These are phyloP conservation scores for Coniochaeta sp. DNA, from an alignment of 2,329 filamentous ascomycete species.

Conservation along the genomic window DNA sequence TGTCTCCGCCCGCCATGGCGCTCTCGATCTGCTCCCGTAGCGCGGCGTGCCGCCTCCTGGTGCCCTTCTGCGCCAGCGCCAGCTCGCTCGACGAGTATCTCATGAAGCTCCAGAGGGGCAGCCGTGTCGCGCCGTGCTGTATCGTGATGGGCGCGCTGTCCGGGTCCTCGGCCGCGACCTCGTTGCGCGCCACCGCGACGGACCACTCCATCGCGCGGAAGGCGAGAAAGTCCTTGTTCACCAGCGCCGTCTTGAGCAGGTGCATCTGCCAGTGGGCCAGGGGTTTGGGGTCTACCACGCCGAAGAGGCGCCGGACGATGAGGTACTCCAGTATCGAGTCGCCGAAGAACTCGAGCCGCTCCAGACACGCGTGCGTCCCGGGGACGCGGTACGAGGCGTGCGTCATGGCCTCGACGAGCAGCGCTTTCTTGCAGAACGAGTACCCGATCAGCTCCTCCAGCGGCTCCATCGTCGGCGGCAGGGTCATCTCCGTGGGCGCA, in stretches of 20 bases:
- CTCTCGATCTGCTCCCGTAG: constrained; percentile 41
- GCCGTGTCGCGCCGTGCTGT: neutral
- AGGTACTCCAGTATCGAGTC: constrained; percentile 79
- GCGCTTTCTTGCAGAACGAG: constrained; percentile 56
- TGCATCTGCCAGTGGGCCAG: constrained; percentile 60
- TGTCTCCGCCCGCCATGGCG: constrained; percentile 38
- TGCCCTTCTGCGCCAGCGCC: constrained; percentile 33
- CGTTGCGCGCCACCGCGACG: constrained; percentile 16
- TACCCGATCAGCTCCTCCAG: constrained; percentile 66
- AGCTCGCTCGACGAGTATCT: constrained; percentile 47
- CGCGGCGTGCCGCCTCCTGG: constrained; percentile 34
- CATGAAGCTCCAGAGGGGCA: constrained; percentile 64
- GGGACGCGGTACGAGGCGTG: constrained; percentile 55
- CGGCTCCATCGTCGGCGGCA: constrained; percentile 33
- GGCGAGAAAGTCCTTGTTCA: constrained; percentile 73
- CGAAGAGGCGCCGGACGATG: constrained; percentile 57
- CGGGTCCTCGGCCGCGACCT: constrained; percentile 13
- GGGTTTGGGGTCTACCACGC: constrained; percentile 19
- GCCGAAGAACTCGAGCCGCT: constrained; percentile 82
- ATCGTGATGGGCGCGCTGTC: constrained; percentile 9
- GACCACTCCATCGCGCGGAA: constrained; percentile 62
- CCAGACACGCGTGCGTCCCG: constrained; percentile 42
- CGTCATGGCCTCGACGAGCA: constrained; percentile 75
- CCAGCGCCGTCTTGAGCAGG: constrained; percentile 64
- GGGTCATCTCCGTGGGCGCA: constrained; percentile 24